Evolutionary conservation across 108 stramenopile genomes (phyloP).

Genomic region (Pseudonitzschia pungens): DNA sequence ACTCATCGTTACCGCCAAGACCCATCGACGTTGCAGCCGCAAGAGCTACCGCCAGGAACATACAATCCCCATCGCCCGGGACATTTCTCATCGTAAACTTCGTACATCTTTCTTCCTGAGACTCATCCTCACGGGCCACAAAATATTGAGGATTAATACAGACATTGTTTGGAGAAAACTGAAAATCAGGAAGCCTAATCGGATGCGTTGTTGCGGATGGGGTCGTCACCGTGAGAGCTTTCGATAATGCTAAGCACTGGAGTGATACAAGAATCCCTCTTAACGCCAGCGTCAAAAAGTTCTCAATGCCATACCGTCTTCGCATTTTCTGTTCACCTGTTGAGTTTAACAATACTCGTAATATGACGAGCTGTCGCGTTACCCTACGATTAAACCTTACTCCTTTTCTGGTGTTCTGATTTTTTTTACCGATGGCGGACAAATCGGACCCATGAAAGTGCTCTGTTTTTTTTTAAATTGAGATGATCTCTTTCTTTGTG

Average conservation of each 20-base stretch:
- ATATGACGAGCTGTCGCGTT: no score
- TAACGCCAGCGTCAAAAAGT: background rate
- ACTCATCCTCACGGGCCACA: constrained; percentile 12
- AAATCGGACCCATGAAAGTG: no score
- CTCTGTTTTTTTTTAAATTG: no score
- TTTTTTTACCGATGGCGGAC: no score
- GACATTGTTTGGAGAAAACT: constrained; percentile 42
- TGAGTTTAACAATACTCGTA: no score
- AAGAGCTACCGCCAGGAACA: constrained; percentile 70
- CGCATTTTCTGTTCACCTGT: no score
- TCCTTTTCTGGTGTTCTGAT: no score
- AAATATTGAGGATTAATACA: constrained; percentile 30
- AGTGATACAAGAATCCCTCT: background rate
- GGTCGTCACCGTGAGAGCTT: constrained; percentile 1
- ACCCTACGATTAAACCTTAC: no score
- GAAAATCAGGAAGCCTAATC: constrained; percentile 16
- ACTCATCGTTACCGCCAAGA: constrained; percentile 40
- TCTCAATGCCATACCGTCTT: no score
- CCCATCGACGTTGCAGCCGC: constrained; percentile 62
- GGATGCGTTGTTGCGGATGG: background rate
- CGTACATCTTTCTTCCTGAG: background rate
- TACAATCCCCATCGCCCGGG: constrained; percentile 74
- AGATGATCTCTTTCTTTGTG: no score
- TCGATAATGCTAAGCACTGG: background rate
- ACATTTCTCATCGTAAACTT: constrained; percentile 68